These are phyloP conservation scores for Diaporthe ampelina DNA, from an alignment of 2,329 filamentous ascomycete species.

Conservation along the genomic window DNA sequence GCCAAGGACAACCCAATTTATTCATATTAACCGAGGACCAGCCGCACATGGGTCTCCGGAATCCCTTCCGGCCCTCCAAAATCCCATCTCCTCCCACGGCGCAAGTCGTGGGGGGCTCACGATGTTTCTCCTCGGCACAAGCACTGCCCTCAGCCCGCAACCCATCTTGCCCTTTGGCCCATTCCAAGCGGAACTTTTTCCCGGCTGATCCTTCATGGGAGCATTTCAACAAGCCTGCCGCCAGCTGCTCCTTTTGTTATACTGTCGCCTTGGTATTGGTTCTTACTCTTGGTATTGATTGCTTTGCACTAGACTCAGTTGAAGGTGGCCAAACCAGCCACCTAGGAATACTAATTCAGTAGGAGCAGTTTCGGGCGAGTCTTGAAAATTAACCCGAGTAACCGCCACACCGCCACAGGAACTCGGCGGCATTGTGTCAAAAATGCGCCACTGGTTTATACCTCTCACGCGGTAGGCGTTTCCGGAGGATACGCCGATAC, in stretches of 20 bases:
- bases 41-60: conserved; percentile 19
- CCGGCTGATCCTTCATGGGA: background rate
- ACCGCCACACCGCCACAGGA: background rate
- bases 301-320: background rate
- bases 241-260: no score
- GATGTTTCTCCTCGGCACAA: background rate
- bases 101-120: conserved; percentile 1
- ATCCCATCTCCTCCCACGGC: background rate
- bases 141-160: background rate
- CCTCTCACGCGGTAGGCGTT: background rate
- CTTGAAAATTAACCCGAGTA: background rate
- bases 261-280: background rate
- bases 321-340: background rate
- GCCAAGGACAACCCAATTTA: conserved; percentile 11
- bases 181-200: background rate
- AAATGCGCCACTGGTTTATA: background rate
- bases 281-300: conserved; percentile 11
- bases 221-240: background rate
- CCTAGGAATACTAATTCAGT: background rate
- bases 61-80: conserved; percentile 1
- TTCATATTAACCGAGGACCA: conserved; percentile 26
- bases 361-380: background rate
- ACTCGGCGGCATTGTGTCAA: background rate
- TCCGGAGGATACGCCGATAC: background rate
- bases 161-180: background rate